A percentile compares a stretch with the other conserved stretches of the same genome.
Conservation (phyloP, 2,329 filamentous ascomycete species). For the Boeremia exigua region DNA sequence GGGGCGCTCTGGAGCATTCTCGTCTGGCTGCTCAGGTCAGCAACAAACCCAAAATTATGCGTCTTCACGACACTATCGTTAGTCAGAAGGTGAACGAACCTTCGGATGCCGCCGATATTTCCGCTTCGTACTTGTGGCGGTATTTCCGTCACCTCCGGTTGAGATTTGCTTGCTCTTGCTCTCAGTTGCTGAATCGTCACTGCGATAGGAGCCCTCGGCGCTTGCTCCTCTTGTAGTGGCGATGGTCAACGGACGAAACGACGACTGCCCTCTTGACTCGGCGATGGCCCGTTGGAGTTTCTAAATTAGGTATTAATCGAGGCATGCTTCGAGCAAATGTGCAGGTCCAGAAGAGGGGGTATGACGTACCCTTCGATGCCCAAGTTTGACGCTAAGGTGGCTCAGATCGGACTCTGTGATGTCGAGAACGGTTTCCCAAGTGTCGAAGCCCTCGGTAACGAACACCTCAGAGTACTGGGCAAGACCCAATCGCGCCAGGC, state of each 20-base stretch:
- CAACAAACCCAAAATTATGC: neutral
- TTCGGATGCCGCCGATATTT: conserved; percentile 82
- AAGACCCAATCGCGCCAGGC: conserved; percentile 78
- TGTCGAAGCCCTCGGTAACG: conserved; percentile 80
- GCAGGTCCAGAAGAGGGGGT: neutral
- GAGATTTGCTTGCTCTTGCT: conserved; percentile 53
- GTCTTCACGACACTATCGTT: neutral
- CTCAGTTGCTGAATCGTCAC: conserved; percentile 60
- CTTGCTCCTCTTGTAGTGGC: conserved; percentile 56
- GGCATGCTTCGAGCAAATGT: neutral
- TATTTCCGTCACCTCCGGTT: conserved; percentile 6
- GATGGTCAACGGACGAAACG: conserved; percentile 45
- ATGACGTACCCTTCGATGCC: conserved; percentile 76
- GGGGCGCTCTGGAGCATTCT: conserved; percentile 79
- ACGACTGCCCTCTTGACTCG: conserved; percentile 66
- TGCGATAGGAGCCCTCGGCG: conserved; percentile 62
- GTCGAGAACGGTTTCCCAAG: conserved; percentile 82
- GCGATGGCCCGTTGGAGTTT: conserved; percentile 85
- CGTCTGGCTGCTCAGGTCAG: conserved; percentile 65
- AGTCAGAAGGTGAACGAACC: conserved; percentile 52
- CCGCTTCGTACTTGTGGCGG: conserved; percentile 60
- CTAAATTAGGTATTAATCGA: conserved; percentile 50
- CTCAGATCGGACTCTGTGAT: conserved; percentile 87
- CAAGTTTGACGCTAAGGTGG: conserved; percentile 76
- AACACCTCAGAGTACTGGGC: conserved; percentile 77